Evolutionary conservation across 148 eudicot species (phyloP).

Genomic region (Persicaria maculosa): DNA sequence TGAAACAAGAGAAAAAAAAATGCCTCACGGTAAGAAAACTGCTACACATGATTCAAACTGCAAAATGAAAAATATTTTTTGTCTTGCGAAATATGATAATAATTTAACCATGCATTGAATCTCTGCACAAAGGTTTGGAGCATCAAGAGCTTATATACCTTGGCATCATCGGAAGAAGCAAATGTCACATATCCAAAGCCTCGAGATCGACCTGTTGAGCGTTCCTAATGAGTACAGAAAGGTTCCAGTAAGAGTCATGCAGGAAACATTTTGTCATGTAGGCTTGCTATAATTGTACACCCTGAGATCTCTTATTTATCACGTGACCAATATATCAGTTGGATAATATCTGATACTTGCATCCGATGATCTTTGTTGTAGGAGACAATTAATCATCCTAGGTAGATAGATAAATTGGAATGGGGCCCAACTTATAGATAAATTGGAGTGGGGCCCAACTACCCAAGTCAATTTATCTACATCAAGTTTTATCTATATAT

Average conservation of each 20-base stretch:
- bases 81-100: background rate
- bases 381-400: too few relatives aligned
- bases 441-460: too few relatives aligned
- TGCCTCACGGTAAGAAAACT: background rate
- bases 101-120: background rate
- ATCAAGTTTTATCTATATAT: too few relatives aligned
- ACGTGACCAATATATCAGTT: background rate
- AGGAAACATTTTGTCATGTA: background rate
- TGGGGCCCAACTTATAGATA: too few relatives aligned
- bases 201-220: constrained; percentile 84
- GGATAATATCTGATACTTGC: background rate
- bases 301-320: background rate
- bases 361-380: background rate
- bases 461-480: too few relatives aligned
- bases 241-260: background rate
- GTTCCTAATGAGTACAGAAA: constrained; percentile 41
- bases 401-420: too few relatives aligned
- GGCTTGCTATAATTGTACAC: background rate
- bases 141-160: constrained; percentile 36
- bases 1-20: constrained; percentile 19
- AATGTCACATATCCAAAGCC: constrained; percentile 99
- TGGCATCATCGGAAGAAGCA: constrained; percentile 68
- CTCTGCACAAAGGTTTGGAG: background rate
- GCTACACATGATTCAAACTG: background rate
- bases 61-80: background rate